Base-by-base conservation (phyloP, 2,329 filamentous ascomycete genomes). In the Ophiobolus disseminans region DNA sequence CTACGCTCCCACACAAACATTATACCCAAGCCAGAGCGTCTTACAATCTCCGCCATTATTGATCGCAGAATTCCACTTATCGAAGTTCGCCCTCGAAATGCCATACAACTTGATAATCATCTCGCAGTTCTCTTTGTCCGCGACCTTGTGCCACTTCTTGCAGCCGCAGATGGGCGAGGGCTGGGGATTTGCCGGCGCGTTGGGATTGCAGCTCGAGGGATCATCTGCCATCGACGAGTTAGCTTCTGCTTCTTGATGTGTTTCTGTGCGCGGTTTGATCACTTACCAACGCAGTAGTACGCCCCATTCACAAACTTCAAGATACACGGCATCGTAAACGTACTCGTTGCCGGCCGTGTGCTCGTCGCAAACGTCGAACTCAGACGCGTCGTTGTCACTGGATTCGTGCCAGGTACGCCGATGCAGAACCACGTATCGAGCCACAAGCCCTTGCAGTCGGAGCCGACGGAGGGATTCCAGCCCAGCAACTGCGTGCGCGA, bases 381-480 rank as follows among this genome's bases (percentile, higher is more conserved):
- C 11, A 20, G 35, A n/a, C 19, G 19, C 13, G 7, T n/a, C 21
- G 42, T 38, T 11, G 42, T 35, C 3, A 13, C 10, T 11, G 40
- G 13, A 4, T 20, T 11, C 21, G 44, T 28, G n/a, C 36, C 36
- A 20, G 36, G 36, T 10, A 47, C 37, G 17, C 45, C 38, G 16
- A 48, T 23, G 21, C 45, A 53, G 19, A 38, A 40, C 21, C 35
- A 53, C 36, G 32, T 37, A 4, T 39, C 31, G 3, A 22, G 5
- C 45, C 35, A 50, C 11, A 53, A 23, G 9, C 46, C 42, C 2
- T 13, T 10, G 26, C 50, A 54, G 22, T 28, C 22, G 14, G 35
- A 14, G 9, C 49, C 49, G 3, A 48, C 44, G 1, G 49, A 35
- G 1, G 49, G 49, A 19, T 52, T 52, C 30, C 28, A 47, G 1